A percentile compares a stretch with the other conserved stretches of the same genome.
phyloP scores from a whole-genome alignment of 164 flowering plant genomes.

The Dillenia turbinata region DNA sequence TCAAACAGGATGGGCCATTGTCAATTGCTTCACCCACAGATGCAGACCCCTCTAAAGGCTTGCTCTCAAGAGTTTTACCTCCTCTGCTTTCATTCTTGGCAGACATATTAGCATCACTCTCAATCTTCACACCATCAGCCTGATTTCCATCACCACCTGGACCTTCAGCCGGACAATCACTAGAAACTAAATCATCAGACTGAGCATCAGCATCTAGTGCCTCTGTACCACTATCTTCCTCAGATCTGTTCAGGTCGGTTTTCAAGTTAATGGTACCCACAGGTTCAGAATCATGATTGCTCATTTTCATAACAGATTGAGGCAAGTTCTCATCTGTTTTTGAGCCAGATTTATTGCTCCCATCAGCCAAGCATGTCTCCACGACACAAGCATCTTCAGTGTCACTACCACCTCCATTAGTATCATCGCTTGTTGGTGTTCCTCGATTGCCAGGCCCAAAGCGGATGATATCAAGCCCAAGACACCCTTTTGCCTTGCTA shows the following conservation, averaged over 20 bases:
- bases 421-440: constrained; percentile 39
- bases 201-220: constrained; percentile 7
- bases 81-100: constrained; percentile 6
- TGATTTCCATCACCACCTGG: constrained; percentile 15
- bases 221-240: constrained; percentile 14
- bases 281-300: constrained; percentile 23
- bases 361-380: constrained; percentile 47
- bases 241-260: constrained; percentile 21
- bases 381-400: constrained; percentile 59
- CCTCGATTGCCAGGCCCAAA: constrained; percentile 30
- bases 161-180: constrained; percentile 11
- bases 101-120: background rate
- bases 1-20: constrained; percentile 5
- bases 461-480: constrained; percentile 63
- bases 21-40: constrained; percentile 7
- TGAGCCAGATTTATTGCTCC: constrained; percentile 40
- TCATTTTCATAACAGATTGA: constrained; percentile 11
- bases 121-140: constrained; percentile 4
- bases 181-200: constrained; percentile 8
- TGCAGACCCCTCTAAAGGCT: constrained; percentile 3
- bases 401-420: constrained; percentile 72
- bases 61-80: background rate
- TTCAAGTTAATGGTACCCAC: constrained; percentile 15
- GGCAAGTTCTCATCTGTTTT: constrained; percentile 47
- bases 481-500: constrained; percentile 85